These are phyloP conservation scores for Delonix regia DNA, from an alignment of 306 rosid species.

Conservation along the genomic window DNA sequence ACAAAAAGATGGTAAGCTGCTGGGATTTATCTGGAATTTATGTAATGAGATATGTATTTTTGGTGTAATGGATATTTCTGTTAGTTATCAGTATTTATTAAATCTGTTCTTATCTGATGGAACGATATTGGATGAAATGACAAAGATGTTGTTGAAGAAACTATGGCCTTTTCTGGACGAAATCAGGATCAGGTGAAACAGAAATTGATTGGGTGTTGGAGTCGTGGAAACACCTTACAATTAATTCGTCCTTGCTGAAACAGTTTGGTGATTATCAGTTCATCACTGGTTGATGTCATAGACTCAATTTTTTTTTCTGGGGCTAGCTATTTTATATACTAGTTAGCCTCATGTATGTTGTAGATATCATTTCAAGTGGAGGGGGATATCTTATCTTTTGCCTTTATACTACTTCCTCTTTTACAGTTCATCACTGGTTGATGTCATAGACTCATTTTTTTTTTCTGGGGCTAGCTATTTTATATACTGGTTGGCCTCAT, in stretches of 20 bases:
- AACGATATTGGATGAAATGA: too few species aligned
- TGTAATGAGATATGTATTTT: slow-evolving; percentile 1
- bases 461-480: background rate
- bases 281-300: background rate
- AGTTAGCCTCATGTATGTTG: background rate
- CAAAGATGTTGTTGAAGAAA: too few species aligned
- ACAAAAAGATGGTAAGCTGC: slow-evolving; percentile 12
- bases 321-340: background rate
- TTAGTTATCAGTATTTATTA: too few species aligned
- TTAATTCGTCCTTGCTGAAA: background rate
- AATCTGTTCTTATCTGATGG: too few species aligned
- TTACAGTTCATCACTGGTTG: too few species aligned
- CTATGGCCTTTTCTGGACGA: too few species aligned
- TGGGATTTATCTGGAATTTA: slow-evolving; percentile 5
- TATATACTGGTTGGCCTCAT: background rate
- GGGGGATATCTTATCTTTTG: too few species aligned
- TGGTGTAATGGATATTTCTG: background rate
- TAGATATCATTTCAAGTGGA: too few species aligned
- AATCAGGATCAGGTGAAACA: too few species aligned
- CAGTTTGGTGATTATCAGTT: background rate
- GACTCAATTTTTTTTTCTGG: background rate
- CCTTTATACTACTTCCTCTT: too few species aligned
- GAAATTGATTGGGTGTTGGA: too few species aligned
- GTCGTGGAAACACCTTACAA: background rate
- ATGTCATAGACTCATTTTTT: too few species aligned